These are phyloP conservation scores for Botrytis porri DNA, from an alignment of 2,329 filamentous ascomycete genomes.

Conservation along the genomic window DNA sequence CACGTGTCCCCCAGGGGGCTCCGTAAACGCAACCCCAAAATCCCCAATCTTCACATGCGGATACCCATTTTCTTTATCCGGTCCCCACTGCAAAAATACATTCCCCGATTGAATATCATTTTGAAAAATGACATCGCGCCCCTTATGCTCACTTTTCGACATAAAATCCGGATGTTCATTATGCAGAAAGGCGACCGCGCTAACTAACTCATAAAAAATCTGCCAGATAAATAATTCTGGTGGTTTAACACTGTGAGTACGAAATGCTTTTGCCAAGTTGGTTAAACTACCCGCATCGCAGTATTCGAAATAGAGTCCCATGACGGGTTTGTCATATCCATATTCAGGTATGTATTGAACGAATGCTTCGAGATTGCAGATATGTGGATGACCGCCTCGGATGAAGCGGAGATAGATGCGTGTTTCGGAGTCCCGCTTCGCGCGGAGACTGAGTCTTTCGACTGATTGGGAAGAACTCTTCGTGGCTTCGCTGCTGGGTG, in stretches of 20 bases:
- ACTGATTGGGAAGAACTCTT: not conserved
- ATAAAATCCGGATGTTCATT: constrained; percentile 16
- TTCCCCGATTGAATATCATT: not conserved
- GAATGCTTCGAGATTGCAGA: constrained; percentile 10
- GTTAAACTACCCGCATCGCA: not conserved
- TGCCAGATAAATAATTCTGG: not conserved
- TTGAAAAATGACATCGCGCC: not conserved
- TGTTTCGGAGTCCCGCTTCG: constrained; percentile 3
- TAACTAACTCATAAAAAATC: not conserved
- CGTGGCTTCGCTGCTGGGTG: not conserved
- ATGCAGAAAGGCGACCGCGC: constrained; percentile 9
- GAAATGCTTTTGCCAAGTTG: not conserved
- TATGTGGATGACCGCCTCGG: constrained; percentile 4
- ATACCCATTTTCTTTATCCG: not conserved
- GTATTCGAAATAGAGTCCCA: constrained; percentile 13
- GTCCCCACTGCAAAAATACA: constrained; percentile 9
- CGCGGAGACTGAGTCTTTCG: not conserved
- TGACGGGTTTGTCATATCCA: not conserved
- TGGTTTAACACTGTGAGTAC: not conserved
- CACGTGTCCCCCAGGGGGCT: not conserved
- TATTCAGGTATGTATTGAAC: constrained; percentile 5
- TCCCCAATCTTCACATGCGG: constrained; percentile 11
- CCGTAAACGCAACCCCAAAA: not conserved
- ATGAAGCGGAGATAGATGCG: not conserved
- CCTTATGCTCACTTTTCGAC: not conserved